Percentiles rank a stretch among this genome's conserved stretches.
These are phyloP conservation scores for Hyaloraphidium curvatum DNA, from an alignment of 192 early-diverging fungal genomes.

Conservation along the genomic window DNA sequence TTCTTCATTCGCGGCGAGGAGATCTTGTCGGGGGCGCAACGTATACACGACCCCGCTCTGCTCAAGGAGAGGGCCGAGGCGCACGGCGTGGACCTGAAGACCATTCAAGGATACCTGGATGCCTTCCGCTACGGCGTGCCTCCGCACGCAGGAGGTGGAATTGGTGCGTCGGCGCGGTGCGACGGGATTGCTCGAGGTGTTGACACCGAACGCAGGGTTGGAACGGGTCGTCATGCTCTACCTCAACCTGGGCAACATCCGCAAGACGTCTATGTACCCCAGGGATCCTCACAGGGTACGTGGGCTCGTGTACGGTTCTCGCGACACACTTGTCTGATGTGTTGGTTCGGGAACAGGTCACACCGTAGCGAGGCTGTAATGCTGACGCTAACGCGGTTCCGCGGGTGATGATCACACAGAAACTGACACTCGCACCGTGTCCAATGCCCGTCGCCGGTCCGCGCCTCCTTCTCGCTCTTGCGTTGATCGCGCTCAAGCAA, in stretches of 20 bases:
- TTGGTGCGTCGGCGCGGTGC: slow-evolving; percentile 29
- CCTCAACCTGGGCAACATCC: slow-evolving; percentile 85
- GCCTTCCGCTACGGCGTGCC: slow-evolving; percentile 91
- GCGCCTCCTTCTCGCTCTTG: too few species aligned
- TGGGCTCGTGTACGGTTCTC: too few species aligned
- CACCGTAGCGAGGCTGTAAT: too few species aligned
- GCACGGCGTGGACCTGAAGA: slow-evolving; percentile 51
- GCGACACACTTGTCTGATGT: too few species aligned
- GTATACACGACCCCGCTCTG: slow-evolving; percentile 77
- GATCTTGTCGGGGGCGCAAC: slow-evolving; percentile 96
- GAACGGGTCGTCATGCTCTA: slow-evolving; percentile 97
- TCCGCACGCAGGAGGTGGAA: slow-evolving; percentile 94
- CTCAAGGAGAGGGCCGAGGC: slow-evolving; percentile 57
- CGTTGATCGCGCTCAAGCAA: too few species aligned
- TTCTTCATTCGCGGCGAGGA: slow-evolving; percentile 99
- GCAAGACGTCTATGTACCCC: slow-evolving; percentile 80
- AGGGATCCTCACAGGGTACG: too few species aligned
- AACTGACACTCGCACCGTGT: too few species aligned
- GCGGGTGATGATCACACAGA: too few species aligned
- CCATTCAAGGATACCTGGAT: slow-evolving; percentile 84
- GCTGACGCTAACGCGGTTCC: too few species aligned
- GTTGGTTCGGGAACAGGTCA: too few species aligned
- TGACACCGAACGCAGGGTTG: slow-evolving; percentile 28
- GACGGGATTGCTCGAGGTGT: slow-evolving; percentile 3
- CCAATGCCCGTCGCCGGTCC: too few species aligned